Conservation (phyloP, 305 asterid genomes). For the Salvia sclarea region DNA sequence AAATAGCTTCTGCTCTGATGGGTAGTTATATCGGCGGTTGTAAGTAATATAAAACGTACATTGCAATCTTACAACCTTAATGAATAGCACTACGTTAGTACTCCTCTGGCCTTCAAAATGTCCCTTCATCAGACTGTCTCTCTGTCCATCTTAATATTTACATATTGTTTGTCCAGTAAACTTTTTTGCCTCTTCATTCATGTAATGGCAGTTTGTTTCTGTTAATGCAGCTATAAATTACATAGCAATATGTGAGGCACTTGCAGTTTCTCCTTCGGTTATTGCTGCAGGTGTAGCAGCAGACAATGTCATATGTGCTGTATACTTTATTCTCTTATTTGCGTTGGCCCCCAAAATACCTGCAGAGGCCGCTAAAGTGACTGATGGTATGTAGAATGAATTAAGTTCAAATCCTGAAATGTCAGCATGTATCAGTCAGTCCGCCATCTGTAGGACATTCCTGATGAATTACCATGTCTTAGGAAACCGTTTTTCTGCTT, state of each 20-base stretch:
- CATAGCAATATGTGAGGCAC: conserved; percentile 77
- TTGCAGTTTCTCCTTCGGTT: conserved; percentile 67
- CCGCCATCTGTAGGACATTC: background rate
- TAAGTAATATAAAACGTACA: conserved; percentile 32
- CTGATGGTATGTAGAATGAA: conserved; percentile 39
- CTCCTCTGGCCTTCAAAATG: background rate
- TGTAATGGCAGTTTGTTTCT: conserved; percentile 30
- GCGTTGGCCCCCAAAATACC: conserved; percentile 77
- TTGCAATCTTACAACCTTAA: conserved; percentile 6
- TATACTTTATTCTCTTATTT: conserved; percentile 67
- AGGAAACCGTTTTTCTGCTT: background rate
- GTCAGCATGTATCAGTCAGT: conserved; percentile 6
- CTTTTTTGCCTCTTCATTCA: conserved; percentile 8
- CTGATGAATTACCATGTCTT: background rate
- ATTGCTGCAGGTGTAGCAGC: conserved; percentile 89
- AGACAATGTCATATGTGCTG: conserved; percentile 75
- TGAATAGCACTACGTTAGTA: conserved; percentile 7
- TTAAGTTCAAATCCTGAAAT: background rate
- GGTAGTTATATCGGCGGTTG: conserved; percentile 94
- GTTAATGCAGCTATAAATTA: conserved; percentile 74
- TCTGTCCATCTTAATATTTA: background rate
- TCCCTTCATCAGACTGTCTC: conserved; percentile 2
- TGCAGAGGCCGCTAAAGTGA: conserved; percentile 50
- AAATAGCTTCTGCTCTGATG: conserved; percentile 84
- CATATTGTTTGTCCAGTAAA: background rate